Base-by-base conservation (phyloP, 345 rosid genomes). In the Hibiscus syriacus region DNA sequence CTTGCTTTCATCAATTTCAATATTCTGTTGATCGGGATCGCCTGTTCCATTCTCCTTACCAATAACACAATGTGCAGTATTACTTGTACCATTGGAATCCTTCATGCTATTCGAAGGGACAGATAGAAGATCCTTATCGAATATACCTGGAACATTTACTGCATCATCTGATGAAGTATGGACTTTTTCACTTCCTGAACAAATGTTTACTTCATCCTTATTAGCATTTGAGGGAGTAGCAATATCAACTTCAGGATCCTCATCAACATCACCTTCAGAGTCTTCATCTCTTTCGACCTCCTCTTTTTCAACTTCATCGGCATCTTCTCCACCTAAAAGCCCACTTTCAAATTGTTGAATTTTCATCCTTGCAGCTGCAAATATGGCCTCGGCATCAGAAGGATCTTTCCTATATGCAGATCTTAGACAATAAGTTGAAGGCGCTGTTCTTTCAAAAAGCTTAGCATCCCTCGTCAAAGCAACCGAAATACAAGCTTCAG, bases 401-500 rank as follows among this genome's bases (percentile, higher is more conserved):
- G 97, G 99, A 81, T 92, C 94, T 83, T 92, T 95, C 75, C 96
- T 86, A 75, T 85, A 95, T 72, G 96, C 87, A 72, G 88, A 79
- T 57, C 98, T 87, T 71, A 92, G 81, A 86, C 98, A 86, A 79
- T 95, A 95, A 22, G 99, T 95, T 45, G 99, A 95, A 73, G 99
- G 99, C 73, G 99, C 99, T 76, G 90, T 87, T 81, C 99, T 87
- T 85, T 95, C 99, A 55, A 95, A 95, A 79, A 95, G 99, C 77
- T 95, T 95, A 71, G 87, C 85, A 80, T 95, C 99, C 86, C 99
- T 92, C n/a, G 99, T 95, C 82, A 95, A 75, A 38, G 99, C 99
- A 78, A 95, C 99, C 56, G 99, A 95, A 68, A 95, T 95, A 43
- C 98, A 95, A 66, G 99, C 99, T 83, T 95, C 99, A 7, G 99